Conservation (phyloP, 2,329 filamentous ascomycete species). For the Colletotrichum phormii region DNA sequence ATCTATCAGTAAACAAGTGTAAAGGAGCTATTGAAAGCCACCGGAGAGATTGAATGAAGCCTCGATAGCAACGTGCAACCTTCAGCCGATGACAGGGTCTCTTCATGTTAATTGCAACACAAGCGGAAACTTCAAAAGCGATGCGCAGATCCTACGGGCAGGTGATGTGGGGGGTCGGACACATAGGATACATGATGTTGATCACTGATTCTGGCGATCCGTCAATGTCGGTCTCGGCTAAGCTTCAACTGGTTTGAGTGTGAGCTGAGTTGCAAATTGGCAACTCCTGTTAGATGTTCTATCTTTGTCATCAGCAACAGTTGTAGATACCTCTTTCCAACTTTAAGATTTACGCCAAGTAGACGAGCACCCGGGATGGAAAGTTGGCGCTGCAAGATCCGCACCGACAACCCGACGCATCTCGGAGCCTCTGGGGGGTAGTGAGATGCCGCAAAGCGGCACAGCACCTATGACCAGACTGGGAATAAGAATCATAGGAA, state of each 20-base stretch:
- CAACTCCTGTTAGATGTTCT: neutral
- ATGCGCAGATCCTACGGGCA: neutral
- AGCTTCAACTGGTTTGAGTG: neutral
- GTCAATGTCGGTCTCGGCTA: neutral
- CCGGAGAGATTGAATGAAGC: too few relatives aligned
- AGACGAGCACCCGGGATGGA: neutral
- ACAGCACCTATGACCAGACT: neutral
- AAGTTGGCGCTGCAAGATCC: slow-evolving; percentile 5
- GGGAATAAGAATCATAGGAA: too few relatives aligned
- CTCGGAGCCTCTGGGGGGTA: neutral
- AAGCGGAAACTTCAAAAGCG: neutral
- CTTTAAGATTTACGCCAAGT: neutral
- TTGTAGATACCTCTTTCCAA: neutral
- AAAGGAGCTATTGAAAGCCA: too few relatives aligned
- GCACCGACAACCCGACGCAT: slow-evolving; percentile 19
- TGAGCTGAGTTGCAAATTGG: neutral
- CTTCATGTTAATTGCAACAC: neutral
- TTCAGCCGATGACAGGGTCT: neutral
- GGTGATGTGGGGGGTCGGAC: neutral
- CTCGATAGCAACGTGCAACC: neutral
- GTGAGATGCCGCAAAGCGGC: neutral
- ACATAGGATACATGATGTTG: neutral
- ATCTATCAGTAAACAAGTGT: too few relatives aligned
- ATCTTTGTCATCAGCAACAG: neutral
- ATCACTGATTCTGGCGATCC: neutral